Base-by-base conservation (phyloP, 2,329 filamentous ascomycete species). In the Penicillium sp. region DNA sequence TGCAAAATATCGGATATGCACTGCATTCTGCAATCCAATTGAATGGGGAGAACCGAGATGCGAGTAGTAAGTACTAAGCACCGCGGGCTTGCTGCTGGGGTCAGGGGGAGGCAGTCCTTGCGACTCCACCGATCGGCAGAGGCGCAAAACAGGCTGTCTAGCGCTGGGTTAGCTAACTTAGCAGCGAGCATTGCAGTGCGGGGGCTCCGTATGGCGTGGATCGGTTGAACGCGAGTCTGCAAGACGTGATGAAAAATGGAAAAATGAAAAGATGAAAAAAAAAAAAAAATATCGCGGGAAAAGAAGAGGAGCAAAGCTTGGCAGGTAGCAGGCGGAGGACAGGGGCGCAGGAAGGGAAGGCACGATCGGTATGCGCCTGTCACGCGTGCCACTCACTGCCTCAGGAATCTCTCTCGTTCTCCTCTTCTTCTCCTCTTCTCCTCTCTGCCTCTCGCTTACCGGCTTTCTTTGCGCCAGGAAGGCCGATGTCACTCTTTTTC, bases 401-500 rank as follows among this genome's bases (percentile, higher is more conserved):
- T 52, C 26, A 43, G 38, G 50, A 45, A 26, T 52, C 24, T 20
- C 16, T 11, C 23, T 53, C 51, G 9, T 47, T 26, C 42, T 33
- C 40, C 40, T 43, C 7, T 21, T 43, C 20, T 5, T n/a, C 40
- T 43, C 20, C 40, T 43, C 16, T 43, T 23, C 40, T n/a, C 18
- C 43, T 45, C 45, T 35, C 40, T 35, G 40, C 40, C 45, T 9
- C 43, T 40, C 30, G 50, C 35, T 52, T n/a, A n/a, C n/a, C n/a
- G n/a, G n/a, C 43, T 45, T 28, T 26, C 12, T n/a, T 30, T 5
- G 11, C 18, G 3, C 43, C 43, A 42, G 12, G 20, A 38, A 45
- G 28, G 8, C 45, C 26, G 30, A 47, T 42, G 52, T 55, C 52
- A 48, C 52, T 55, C 52, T 48, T 38, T 55, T 55, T n/a, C 9